A percentile compares a stretch with the other conserved stretches of the same genome.
Conservation (phyloP, 352 stramenopile species). For the Globisporangium perplexum region DNA sequence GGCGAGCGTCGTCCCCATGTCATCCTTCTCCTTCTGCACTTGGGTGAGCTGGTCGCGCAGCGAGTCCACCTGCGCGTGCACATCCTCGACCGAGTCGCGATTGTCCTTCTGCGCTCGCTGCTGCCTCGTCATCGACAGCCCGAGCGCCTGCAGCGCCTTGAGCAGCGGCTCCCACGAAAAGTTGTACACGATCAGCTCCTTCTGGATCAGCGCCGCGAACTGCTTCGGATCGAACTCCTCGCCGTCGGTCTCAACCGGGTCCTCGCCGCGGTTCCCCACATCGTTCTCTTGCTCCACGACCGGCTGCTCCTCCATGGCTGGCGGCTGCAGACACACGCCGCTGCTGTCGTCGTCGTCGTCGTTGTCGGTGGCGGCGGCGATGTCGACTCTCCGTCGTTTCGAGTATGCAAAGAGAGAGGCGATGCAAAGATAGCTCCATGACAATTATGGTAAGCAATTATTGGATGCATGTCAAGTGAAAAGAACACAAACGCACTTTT, state of each 20-base stretch:
- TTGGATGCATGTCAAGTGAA: too few species aligned
- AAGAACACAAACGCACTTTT: too few species aligned
- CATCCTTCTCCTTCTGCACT: conserved; percentile 51
- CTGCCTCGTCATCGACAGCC: conserved; percentile 44
- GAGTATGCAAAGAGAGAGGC: too few species aligned
- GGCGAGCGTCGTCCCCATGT: conserved; percentile 35
- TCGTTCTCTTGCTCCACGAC: conserved; percentile 15
- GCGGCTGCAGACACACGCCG: too few species aligned
- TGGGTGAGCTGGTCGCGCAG: conserved; percentile 35
- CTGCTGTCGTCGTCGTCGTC: too few species aligned
- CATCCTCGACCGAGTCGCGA: conserved; percentile 42
- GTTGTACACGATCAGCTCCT: conserved; percentile 64
- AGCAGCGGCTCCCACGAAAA: conserved; percentile 70
- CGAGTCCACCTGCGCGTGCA: conserved; percentile 38
- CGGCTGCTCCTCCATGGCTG: conserved; percentile 13
- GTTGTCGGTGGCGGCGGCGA: too few species aligned
- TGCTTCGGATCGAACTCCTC: conserved; percentile 32
- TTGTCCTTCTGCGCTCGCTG: conserved; percentile 38
- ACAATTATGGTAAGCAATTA: too few species aligned
- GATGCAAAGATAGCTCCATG: too few species aligned
- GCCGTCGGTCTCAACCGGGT: conserved; percentile 2
- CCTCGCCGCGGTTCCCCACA: conserved; percentile 3
- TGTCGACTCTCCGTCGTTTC: too few species aligned
- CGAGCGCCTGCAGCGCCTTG: conserved; percentile 55
- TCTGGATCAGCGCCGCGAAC: conserved; percentile 58